phyloP scores from a whole-genome alignment of 2,329 filamentous ascomycete species.

The Pestalotiopsis sp. region DNA sequence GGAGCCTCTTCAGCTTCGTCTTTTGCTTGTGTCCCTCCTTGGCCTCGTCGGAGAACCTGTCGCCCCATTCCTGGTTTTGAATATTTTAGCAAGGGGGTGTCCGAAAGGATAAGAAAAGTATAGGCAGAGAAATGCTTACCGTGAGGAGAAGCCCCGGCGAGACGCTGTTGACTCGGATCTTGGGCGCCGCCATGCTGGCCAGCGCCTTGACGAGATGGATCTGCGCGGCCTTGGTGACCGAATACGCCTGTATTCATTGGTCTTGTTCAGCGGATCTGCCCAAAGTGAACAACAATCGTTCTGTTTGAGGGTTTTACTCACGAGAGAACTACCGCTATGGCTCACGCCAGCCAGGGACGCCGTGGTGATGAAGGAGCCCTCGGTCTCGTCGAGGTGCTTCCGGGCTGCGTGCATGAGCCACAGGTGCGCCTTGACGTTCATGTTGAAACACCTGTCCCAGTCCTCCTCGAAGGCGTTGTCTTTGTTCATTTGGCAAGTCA shows the following conservation, averaged over 20 bases:
- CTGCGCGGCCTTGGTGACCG: constrained; percentile 77
- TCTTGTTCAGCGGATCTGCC: not conserved
- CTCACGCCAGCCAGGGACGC: constrained; percentile 67
- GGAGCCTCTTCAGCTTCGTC: constrained; percentile 62
- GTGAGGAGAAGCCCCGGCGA: constrained; percentile 57
- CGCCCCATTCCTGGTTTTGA: constrained; percentile 60
- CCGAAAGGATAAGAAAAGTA: not conserved
- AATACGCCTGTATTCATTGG: constrained; percentile 59
- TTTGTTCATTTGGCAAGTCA: not conserved
- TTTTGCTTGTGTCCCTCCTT: constrained; percentile 56
- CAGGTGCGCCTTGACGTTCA: constrained; percentile 66
- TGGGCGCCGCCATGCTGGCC: constrained; percentile 54
- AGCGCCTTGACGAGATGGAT: constrained; percentile 60
- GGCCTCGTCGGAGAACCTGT: constrained; percentile 59
- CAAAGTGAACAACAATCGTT: not conserved
- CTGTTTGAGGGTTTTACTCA: constrained; percentile 28
- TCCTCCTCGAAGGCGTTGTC: constrained; percentile 60
- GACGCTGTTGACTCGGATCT: constrained; percentile 62
- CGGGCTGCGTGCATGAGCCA: constrained; percentile 61
- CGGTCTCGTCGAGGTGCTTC: constrained; percentile 54
- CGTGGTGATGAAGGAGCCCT: constrained; percentile 66
- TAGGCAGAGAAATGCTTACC: constrained; percentile 30
- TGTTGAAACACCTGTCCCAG: constrained; percentile 61
- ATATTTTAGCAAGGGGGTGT: not conserved
- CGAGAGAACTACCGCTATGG: constrained; percentile 63